A percentile compares a stretch with the other conserved stretches of the same genome.
phyloP scores from a whole-genome alignment of 129 eudicot genomes.

The Logfia minima region DNA sequence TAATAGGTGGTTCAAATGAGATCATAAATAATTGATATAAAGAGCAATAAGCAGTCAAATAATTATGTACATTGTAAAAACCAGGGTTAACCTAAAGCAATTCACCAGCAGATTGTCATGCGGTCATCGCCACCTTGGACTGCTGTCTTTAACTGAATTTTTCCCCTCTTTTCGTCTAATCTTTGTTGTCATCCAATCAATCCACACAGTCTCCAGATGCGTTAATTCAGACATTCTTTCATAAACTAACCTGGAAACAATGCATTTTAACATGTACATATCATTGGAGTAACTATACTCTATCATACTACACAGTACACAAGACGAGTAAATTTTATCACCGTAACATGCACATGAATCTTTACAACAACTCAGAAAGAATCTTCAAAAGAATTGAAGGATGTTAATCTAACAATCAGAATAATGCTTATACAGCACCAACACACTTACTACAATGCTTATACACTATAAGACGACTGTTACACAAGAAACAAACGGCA shows the following conservation, averaged over 20 bases:
- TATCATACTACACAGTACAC: neutral
- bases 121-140: neutral
- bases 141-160: neutral
- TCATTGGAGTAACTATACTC: neutral
- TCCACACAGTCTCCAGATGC: neutral
- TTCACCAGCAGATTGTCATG: conserved; percentile 10
- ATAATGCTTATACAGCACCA: neutral
- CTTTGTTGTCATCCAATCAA: neutral
- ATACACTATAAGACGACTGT: neutral
- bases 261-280: neutral
- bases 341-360: neutral
- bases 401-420: neutral
- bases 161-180: neutral
- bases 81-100: neutral
- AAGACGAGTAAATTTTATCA: neutral
- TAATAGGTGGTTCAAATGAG: conserved; percentile 56
- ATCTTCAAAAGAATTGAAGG: neutral
- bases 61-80: neutral
- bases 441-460: neutral
- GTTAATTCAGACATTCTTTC: neutral
- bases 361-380: neutral
- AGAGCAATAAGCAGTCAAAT: neutral
- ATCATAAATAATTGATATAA: conserved; percentile 12
- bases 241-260: conserved; percentile 10
- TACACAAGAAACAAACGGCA: neutral